A percentile compares a stretch with the other conserved stretches of the same genome.
These are phyloP conservation scores for Centella asiatica DNA, from an alignment of 129 eudicot species.

Conservation along the genomic window DNA sequence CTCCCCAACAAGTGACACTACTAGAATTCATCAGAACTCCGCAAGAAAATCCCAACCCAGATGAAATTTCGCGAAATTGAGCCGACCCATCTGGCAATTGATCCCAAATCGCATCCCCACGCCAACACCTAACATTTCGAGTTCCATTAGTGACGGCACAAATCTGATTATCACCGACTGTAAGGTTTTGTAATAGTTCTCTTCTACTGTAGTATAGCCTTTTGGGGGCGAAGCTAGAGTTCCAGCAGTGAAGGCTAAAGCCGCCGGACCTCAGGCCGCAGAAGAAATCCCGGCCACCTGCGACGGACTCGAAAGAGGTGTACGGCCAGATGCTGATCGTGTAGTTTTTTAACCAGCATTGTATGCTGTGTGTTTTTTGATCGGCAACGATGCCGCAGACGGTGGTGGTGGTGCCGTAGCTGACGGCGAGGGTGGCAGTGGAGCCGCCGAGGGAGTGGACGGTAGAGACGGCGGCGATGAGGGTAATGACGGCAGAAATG, in stretches of 20 bases:
- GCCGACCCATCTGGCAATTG: slow-evolving; percentile 10
- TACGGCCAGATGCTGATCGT: slow-evolving; percentile 24
- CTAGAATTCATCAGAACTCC: slow-evolving; percentile 32
- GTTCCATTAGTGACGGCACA: slow-evolving; percentile 47
- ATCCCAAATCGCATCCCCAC: slow-evolving; percentile 28
- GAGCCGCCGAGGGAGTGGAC: slow-evolving; percentile 59
- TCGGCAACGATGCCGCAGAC: slow-evolving; percentile 73
- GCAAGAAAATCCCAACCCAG: slow-evolving; percentile 67
- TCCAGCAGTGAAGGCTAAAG: slow-evolving; percentile 61
- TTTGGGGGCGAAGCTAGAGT: slow-evolving; percentile 47
- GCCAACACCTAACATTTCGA: slow-evolving; percentile 56
- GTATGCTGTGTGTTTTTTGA: slow-evolving; percentile 48
- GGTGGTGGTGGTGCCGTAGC: slow-evolving; percentile 55
- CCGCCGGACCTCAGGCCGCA: slow-evolving; percentile 87
- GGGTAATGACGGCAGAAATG: slow-evolving; percentile 20
- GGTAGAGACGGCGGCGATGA: slow-evolving; percentile 15
- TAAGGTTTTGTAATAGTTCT: slow-evolving; percentile 22
- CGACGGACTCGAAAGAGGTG: slow-evolving; percentile 61
- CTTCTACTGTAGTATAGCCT: slow-evolving; percentile 46
- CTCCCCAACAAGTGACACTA: slow-evolving; percentile 63
- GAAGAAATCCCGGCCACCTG: slow-evolving; percentile 70
- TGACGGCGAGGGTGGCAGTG: slow-evolving; percentile 63
- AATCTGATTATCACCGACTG: slow-evolving; percentile 61
- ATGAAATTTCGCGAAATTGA: slow-evolving; percentile 37
- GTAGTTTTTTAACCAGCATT: slow-evolving; percentile 47